Conservation (phyloP, 768 basidiomycete species). For the Coprinellus micaceus region DNA sequence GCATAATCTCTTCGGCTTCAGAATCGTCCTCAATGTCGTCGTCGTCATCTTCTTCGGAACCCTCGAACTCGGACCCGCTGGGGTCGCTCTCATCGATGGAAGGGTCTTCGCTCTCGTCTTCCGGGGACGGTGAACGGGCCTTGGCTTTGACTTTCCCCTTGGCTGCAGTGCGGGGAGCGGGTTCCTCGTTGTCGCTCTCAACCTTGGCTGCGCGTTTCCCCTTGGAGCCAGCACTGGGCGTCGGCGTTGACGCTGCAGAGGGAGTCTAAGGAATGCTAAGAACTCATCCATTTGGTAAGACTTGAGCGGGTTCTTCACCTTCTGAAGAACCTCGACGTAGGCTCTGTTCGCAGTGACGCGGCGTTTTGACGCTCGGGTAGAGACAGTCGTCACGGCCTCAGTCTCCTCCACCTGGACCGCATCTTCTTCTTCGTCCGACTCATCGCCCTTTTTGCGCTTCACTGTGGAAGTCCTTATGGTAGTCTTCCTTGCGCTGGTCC, state of each 20-base stretch:
- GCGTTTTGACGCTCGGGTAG: constrained; percentile 26
- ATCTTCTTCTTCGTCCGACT: constrained; percentile 19
- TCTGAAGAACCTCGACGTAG: constrained; percentile 31
- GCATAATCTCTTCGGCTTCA: constrained; percentile 51
- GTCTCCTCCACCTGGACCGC: constrained; percentile 2
- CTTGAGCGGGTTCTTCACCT: not conserved
- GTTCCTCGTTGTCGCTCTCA: constrained; percentile 14
- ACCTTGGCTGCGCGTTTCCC: constrained; percentile 38
- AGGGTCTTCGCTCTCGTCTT: constrained; percentile 34
- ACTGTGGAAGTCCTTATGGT: constrained; percentile 20
- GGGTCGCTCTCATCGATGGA: constrained; percentile 42
- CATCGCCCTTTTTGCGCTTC: constrained; percentile 23
- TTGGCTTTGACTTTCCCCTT: constrained; percentile 38
- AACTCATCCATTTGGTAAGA: not conserved
- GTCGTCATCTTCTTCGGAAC: constrained; percentile 25
- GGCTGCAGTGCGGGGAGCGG: not conserved
- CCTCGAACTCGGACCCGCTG: constrained; percentile 61
- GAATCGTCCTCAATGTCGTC: constrained; percentile 17
- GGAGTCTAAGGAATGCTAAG: not conserved
- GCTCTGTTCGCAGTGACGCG: constrained; percentile 31
- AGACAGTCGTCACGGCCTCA: constrained; percentile 16
- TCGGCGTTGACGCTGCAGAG: not conserved
- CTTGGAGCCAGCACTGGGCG: constrained; percentile 3
- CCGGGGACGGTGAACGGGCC: constrained; percentile 25
- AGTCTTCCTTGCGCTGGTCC: constrained; percentile 3